phyloP scores from a whole-genome alignment of 345 rosid genomes.

The Salix udensis region DNA sequence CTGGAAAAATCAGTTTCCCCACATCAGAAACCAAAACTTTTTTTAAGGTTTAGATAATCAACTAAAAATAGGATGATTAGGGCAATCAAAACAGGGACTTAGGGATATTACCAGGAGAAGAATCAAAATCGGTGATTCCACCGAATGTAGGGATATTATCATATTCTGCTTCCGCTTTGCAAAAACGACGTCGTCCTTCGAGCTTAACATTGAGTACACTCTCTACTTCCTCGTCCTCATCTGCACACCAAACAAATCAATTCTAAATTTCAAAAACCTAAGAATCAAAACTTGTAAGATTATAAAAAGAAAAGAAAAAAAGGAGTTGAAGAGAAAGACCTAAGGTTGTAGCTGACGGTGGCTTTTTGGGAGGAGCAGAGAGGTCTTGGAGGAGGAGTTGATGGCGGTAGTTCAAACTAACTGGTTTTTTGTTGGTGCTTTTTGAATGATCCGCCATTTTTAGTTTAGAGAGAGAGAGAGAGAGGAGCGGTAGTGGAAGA shows the following conservation, averaged over 20 bases:
- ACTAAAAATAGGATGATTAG: background rate
- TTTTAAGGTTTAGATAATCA: background rate
- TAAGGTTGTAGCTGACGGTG: conserved; percentile 22
- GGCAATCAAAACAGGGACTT: background rate
- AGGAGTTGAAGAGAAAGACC: background rate
- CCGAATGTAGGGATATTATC: conserved; percentile 32
- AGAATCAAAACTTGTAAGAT: background rate
- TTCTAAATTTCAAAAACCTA: background rate
- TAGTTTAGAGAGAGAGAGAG: background rate
- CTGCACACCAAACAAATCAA: conserved; percentile 17
- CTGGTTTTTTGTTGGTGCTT: conserved; percentile 44
- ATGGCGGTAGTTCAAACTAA: conserved; percentile 79
- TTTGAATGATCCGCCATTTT: conserved; percentile 50
- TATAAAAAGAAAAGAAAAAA: background rate
- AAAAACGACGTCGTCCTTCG: conserved; percentile 31
- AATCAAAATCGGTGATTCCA: conserved; percentile 52
- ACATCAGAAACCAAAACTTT: conserved; percentile 1
- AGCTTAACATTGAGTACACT: conserved; percentile 22
- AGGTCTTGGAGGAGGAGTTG: conserved; percentile 74
- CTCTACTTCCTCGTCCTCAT: conserved; percentile 26
- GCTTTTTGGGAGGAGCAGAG: conserved; percentile 52
- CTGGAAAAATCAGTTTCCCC: conserved; percentile 19
- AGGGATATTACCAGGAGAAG: conserved; percentile 37
- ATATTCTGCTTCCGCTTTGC: conserved; percentile 15
- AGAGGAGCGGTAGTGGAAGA: background rate